Evolutionary conservation across 495 filamentous ascomycete genomes (phyloP).

Genomic region (Lasiosphaeris hirsuta): DNA sequence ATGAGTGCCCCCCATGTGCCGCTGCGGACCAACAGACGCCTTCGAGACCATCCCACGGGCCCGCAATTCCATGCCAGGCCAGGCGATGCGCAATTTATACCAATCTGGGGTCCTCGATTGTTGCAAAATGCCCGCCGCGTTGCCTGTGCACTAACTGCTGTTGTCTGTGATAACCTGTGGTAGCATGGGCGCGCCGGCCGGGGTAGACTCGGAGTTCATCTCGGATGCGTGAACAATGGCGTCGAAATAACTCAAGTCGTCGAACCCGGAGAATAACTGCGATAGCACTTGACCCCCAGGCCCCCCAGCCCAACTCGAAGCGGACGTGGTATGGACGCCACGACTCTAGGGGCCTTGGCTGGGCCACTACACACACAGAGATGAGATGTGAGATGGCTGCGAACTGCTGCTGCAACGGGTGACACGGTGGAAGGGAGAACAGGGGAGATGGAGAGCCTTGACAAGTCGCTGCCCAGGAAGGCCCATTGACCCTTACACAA

Average conservation of each 20-base stretch:
- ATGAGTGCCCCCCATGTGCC: not conserved
- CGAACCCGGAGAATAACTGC: too few relatives aligned
- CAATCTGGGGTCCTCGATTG: not conserved
- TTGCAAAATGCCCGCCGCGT: not conserved
- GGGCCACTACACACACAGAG: too few relatives aligned
- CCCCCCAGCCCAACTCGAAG: too few relatives aligned
- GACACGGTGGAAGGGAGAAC: too few relatives aligned
- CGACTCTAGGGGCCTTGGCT: too few relatives aligned
- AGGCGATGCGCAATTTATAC: conserved; percentile 5
- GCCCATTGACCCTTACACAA: not conserved
- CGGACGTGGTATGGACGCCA: too few relatives aligned
- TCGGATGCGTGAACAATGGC: not conserved
- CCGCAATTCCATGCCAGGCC: not conserved
- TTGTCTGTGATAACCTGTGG: not conserved
- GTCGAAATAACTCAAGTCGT: too few relatives aligned
- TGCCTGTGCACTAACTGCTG: not conserved
- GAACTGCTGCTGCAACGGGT: too few relatives aligned
- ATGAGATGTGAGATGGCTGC: too few relatives aligned
- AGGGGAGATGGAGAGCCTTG: too few relatives aligned
- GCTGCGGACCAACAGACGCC: not conserved
- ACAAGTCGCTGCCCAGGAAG: too few relatives aligned
- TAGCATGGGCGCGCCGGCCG: not conserved
- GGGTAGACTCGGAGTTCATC: conserved; percentile 6
- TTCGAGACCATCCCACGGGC: not conserved
- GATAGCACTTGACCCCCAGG: too few relatives aligned